Evolutionary conservation across 495 filamentous ascomycete species (phyloP), one percentile per base, ranked within the genome.

Genomic region (Podospora conica): DNA sequence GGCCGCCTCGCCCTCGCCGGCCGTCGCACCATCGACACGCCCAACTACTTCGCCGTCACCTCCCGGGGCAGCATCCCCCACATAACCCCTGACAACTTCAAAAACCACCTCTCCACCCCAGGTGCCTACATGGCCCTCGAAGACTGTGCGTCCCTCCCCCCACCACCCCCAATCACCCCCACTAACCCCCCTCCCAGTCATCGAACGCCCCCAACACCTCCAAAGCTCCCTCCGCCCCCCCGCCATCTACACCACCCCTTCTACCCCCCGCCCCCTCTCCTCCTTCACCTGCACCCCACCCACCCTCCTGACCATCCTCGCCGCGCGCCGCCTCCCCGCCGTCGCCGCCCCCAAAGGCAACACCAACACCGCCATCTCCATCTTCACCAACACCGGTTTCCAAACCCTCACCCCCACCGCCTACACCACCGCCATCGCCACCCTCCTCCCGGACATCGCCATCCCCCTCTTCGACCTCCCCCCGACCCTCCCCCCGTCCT

Each of bases 11-110:
- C 81, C 3, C 70, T 92, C 5, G 71, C 83, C 18, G 85, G 86
- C 61, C 81, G 88, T 53, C 82, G 79, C 61, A 70, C 83, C 12
- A 79, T 96, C 65, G 78, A 87, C 6, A 98, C 96, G 23, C 95
- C 95, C 58, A 89, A 91, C 69, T 96, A 88, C 74, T 75, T 97
- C 53, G 87, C 85, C 31, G 77, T 88, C 68, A 90, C 90, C 3
- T 96, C 96, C 53, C 84, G 95, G 65, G 95, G 95, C 11, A 84
- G 82, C 2, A 79, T 97, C 28, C 91, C 95, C 23, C 95, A 98
- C 78, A 77, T 98, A 61, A 87, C 93, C 18, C 94, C 92, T 62
- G 95, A 98, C 80, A 88, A 90, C 68, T 78, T 94, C 67, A 76
- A 77, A 25, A 85, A 87, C 40, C 83, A 90, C 68, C 86, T 88